Percentiles rank a stretch among this genome's conserved stretches.
Conservation (phyloP, 768 basidiomycete species). For the Boletales sp. region DNA sequence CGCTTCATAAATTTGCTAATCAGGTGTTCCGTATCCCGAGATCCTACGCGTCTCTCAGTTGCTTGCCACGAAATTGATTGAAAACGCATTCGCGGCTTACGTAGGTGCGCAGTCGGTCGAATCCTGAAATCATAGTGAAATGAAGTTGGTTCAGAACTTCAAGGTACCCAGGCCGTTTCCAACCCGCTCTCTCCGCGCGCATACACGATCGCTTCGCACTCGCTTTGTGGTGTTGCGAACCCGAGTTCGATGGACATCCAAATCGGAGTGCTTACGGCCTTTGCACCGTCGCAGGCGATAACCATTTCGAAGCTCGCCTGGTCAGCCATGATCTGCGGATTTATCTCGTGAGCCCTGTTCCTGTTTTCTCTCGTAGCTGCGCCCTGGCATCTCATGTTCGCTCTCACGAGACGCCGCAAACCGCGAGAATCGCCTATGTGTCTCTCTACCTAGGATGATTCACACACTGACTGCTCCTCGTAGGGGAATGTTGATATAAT, state of each 20-base stretch:
- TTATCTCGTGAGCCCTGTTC: constrained; percentile 43
- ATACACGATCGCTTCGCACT: constrained; percentile 81
- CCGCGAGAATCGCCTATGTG: constrained; percentile 56
- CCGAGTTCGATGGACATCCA: constrained; percentile 84
- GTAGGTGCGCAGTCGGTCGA: constrained; percentile 19
- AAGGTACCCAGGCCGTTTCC: constrained; percentile 43
- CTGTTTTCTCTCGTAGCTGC: neutral
- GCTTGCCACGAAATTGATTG: constrained; percentile 83
- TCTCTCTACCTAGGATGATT: neutral
- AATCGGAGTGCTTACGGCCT: constrained; percentile 67
- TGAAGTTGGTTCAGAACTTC: constrained; percentile 27
- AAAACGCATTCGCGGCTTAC: constrained; percentile 86
- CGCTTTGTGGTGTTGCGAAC: constrained; percentile 90
- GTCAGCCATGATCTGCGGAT: constrained; percentile 71
- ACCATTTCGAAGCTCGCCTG: constrained; percentile 66
- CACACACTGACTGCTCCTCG: constrained; percentile 16
- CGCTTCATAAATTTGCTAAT: neutral
- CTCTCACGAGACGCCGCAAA: constrained; percentile 43
- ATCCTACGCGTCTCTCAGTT: constrained; percentile 78
- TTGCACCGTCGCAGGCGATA: constrained; percentile 66
- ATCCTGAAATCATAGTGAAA: neutral
- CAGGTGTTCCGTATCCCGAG: constrained; percentile 74
- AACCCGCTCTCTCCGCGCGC: constrained; percentile 67
- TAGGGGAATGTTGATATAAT: constrained; percentile 43
- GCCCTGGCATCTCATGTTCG: constrained; percentile 4